Evolutionary conservation across 2,329 filamentous ascomycete genomes (phyloP).

Genomic region (Massarina eburnea): DNA sequence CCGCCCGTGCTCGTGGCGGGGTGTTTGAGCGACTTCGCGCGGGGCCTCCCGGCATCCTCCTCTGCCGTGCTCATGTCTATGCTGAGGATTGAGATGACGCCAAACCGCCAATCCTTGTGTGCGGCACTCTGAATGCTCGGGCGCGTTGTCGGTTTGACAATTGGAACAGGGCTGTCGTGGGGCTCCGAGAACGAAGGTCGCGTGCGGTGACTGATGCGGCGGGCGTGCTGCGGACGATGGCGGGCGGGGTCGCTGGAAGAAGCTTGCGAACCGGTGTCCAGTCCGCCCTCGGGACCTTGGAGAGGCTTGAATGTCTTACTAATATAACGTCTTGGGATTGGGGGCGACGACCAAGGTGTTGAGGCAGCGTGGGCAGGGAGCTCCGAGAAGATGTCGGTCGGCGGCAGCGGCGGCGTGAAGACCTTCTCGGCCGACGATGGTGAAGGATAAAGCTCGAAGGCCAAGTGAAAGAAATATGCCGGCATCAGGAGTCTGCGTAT

Average conservation of each 20-base stretch:
- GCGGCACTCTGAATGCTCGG: slow-evolving; percentile 34
- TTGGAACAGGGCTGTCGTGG: slow-evolving; percentile 38
- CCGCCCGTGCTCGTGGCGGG: slow-evolving; percentile 52
- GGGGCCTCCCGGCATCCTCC: slow-evolving; percentile 34
- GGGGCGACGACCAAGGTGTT: slow-evolving; percentile 39
- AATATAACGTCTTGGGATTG: slow-evolving; percentile 15
- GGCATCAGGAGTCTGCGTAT: slow-evolving; percentile 49
- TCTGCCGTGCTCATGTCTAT: slow-evolving; percentile 66
- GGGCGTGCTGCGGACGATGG: slow-evolving; percentile 7
- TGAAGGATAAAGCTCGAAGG: slow-evolving; percentile 59
- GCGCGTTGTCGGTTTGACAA: slow-evolving; percentile 35
- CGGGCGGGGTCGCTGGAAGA: slow-evolving; percentile 27
- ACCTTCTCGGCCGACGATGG: slow-evolving; percentile 32
- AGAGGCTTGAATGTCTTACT: slow-evolving; percentile 17
- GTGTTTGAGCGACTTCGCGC: slow-evolving; percentile 37
- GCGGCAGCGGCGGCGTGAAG: slow-evolving; percentile 45
- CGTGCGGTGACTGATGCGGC: slow-evolving; percentile 35
- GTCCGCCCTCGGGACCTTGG: background rate
- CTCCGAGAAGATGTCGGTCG: slow-evolving; percentile 49
- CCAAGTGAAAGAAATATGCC: slow-evolving; percentile 65
- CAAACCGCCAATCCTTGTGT: slow-evolving; percentile 75
- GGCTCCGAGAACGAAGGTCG: slow-evolving; percentile 40
- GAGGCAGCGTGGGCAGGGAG: slow-evolving; percentile 47
- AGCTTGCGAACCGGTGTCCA: slow-evolving; percentile 3
- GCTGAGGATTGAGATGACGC: slow-evolving; percentile 74